Evolutionary conservation across 805 yeast genomes (phyloP), one percentile per base, ranked within the genome.

Genomic region (Wickerhamomyces xylosicus): DNA sequence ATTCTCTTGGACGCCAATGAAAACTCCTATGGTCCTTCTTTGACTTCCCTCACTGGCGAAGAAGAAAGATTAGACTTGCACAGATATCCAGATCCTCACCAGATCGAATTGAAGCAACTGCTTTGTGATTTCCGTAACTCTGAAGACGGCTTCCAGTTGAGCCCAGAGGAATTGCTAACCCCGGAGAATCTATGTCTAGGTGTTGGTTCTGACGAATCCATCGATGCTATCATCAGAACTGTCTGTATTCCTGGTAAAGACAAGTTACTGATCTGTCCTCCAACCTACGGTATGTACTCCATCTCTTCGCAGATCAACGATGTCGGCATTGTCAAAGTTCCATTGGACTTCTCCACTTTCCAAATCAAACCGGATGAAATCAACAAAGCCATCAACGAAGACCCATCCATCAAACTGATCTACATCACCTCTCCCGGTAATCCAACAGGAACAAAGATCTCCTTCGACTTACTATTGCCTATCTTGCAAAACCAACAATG

Each of bases 81-180:
- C 65, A 71, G 98, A 53, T 92, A 92, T 58, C 98, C 98, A 15
- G 98, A 92, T 53, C 98, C 98, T 9, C 97, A 92, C 62, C 97
- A 90, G 54, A 42, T 72, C 6, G 79, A 69, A 27, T 69, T 92
- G 50, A 92, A 92, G 56, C 63, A 72, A 45, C 77, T 77, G 46
- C 67, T 90, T 37, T 75, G 84, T 36, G 66, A 74, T 31, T 81
- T 81, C 54, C 72, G 98, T 46, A 87, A 85, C 56, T 45, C 55
- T 2, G 72, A 69, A 42, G 58, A 61, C 18, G 42, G 44, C 31
- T 40, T 43, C 19, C 46, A 45, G n/a, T 15, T 57, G 20, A 45
- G 59, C 3, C 38, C 50, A 2, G 57, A 48, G 6, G 40, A 56
- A 16, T 19, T 48, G 9, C 55, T 85, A 44, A 61, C 64, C 2